Percentiles rank a stretch among this genome's conserved stretches.
These are phyloP conservation scores for Salvia hispanica DNA, from an alignment of 257 asterid genomes.

Conservation along the genomic window DNA sequence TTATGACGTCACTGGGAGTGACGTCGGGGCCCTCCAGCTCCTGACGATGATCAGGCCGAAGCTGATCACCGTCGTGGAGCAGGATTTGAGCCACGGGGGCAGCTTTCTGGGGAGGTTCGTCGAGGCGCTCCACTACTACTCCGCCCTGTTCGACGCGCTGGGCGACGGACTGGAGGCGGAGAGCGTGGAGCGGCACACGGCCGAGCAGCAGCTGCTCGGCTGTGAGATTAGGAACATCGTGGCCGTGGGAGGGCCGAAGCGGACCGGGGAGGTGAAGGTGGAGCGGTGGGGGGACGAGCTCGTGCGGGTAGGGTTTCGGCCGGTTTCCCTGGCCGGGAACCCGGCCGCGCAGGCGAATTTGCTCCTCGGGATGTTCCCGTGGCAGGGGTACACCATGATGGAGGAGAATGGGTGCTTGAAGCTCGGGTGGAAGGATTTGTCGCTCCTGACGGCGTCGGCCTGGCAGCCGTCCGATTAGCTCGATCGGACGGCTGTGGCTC, in stretches of 20 bases:
- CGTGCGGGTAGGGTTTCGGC: constrained; percentile 57
- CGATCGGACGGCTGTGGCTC: neutral
- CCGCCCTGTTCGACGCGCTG: constrained; percentile 82
- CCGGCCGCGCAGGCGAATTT: constrained; percentile 81
- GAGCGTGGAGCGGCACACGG: constrained; percentile 79
- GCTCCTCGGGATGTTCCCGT: constrained; percentile 89
- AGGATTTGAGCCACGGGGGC: constrained; percentile 72
- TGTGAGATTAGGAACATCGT: constrained; percentile 82
- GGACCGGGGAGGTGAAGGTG: constrained; percentile 72
- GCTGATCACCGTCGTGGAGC: constrained; percentile 77
- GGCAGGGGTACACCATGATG: constrained; percentile 86
- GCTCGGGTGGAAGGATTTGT: constrained; percentile 90
- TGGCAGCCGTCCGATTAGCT: constrained; percentile 71
- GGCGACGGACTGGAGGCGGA: constrained; percentile 77
- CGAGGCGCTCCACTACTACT: constrained; percentile 84
- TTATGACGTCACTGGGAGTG: constrained; percentile 82
- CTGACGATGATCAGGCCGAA: constrained; percentile 61
- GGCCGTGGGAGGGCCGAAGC: constrained; percentile 84
- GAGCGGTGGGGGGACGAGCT: constrained; percentile 84
- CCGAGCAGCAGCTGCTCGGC: constrained; percentile 87
- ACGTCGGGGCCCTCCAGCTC: constrained; percentile 55
- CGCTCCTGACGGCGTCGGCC: constrained; percentile 86
- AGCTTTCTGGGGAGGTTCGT: constrained; percentile 73
- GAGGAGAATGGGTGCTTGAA: constrained; percentile 84
- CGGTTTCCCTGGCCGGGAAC: constrained; percentile 76